A percentile compares a stretch with the other conserved stretches of the same genome.
phyloP scores from a whole-genome alignment of 768 basidiomycete genomes.

The Coprinopsis marcescibilis region DNA sequence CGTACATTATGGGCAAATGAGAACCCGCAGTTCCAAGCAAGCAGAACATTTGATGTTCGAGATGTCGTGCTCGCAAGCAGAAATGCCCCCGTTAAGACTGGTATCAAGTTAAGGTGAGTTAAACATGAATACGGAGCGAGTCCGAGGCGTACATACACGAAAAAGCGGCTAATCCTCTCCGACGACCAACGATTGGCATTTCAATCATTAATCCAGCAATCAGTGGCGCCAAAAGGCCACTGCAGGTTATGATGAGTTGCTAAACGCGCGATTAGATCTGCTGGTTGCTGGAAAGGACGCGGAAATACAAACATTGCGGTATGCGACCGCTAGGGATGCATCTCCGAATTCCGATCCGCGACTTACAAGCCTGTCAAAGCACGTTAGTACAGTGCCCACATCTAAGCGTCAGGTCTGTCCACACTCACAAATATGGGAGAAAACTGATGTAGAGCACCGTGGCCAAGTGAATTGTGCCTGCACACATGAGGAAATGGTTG shows the following conservation, averaged over 20 bases:
- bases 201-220: conserved; percentile 66
- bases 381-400: background rate
- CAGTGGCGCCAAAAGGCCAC: conserved; percentile 66
- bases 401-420: background rate
- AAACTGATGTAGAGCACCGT: conserved; percentile 62
- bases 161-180: conserved; percentile 60
- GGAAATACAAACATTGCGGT: conserved; percentile 49
- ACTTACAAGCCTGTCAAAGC: conserved; percentile 40
- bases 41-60: conserved; percentile 54
- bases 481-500: background rate
- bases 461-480: conserved; percentile 68
- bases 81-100: conserved; percentile 68
- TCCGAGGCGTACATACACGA: conserved; percentile 47
- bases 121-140: conserved; percentile 6
- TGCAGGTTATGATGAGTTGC: conserved; percentile 61
- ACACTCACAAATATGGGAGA: conserved; percentile 15
- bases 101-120: conserved; percentile 37
- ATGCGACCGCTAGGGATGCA: conserved; percentile 59
- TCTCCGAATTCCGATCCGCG: conserved; percentile 65
- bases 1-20: conserved; percentile 53
- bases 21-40: conserved; percentile 78
- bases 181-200: conserved; percentile 53
- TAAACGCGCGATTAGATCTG: conserved; percentile 17
- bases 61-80: conserved; percentile 69
- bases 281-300: background rate